These are phyloP conservation scores for Pythium utonaiense DNA, from an alignment of 352 stramenopile species.

Conservation along the genomic window DNA sequence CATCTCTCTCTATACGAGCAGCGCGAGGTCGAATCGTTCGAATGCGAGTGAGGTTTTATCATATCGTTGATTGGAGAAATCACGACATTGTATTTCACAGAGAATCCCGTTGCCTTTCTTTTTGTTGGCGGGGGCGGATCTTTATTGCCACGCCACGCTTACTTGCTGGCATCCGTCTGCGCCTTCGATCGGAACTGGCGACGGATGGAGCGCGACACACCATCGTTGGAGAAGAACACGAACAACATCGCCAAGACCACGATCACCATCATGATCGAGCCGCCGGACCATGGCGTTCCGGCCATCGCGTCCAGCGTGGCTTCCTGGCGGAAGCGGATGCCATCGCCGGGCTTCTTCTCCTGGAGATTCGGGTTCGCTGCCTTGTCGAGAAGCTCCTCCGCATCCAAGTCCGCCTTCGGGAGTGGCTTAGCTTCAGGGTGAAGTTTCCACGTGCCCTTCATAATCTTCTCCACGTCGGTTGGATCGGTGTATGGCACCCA, in stretches of 20 bases:
- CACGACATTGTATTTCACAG: constrained; percentile 20
- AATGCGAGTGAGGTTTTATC: constrained; percentile 19
- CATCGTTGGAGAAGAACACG: constrained; percentile 67
- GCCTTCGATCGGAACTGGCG: constrained; percentile 40
- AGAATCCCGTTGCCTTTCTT: constrained; percentile 12
- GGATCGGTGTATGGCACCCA: constrained; percentile 38
- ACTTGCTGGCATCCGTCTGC: constrained; percentile 28
- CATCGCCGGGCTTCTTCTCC: constrained; percentile 19
- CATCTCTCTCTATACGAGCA: constrained; percentile 28
- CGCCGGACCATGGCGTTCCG: constrained; percentile 19
- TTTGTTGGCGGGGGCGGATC: too few species aligned
- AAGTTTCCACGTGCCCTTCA: constrained; percentile 24
- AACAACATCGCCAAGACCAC: constrained; percentile 54
- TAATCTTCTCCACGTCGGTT: constrained; percentile 28
- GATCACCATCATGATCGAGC: constrained; percentile 50
- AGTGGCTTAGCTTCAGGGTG: constrained; percentile 11
- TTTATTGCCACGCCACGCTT: too few species aligned
- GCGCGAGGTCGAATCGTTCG: not conserved
- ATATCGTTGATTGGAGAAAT: constrained; percentile 10
- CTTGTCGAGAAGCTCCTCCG: constrained; percentile 19
- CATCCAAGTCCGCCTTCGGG: constrained; percentile 2
- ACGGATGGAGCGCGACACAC: constrained; percentile 49
- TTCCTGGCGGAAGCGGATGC: constrained; percentile 41
- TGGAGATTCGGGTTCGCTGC: constrained; percentile 22
- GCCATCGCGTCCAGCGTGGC: constrained; percentile 27